Evolutionary conservation across 441 rosid genomes (phyloP).

Genomic region (Eruca vesicaria): DNA sequence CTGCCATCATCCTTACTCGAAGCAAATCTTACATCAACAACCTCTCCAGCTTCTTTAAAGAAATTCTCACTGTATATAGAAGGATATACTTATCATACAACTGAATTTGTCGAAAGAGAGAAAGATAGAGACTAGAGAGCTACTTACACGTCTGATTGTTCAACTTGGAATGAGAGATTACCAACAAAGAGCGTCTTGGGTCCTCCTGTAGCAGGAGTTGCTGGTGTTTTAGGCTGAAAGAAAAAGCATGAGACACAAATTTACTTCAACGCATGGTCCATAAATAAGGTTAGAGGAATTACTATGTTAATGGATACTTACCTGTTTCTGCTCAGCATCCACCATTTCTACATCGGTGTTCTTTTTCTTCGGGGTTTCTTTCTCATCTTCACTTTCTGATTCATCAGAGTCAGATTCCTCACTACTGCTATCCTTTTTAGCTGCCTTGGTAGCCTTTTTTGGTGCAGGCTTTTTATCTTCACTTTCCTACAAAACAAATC

Average conservation of each 20-base stretch:
- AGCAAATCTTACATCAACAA: conserved; percentile 72
- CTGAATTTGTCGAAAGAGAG: background rate
- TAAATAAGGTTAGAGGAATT: background rate
- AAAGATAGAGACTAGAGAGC: background rate
- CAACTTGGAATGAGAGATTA: conserved; percentile 61
- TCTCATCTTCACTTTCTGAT: conserved; percentile 54
- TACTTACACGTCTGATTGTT: conserved; percentile 65
- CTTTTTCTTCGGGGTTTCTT: conserved; percentile 59
- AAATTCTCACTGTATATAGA: conserved; percentile 54
- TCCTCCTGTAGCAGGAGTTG: conserved; percentile 45
- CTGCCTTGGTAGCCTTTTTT: conserved; percentile 43
- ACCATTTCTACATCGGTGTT: conserved; percentile 64
- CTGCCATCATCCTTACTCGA: conserved; percentile 45
- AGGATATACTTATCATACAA: background rate
- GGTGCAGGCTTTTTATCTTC: conserved; percentile 47
- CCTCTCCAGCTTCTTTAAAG: conserved; percentile 67
- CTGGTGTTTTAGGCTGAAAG: conserved; percentile 66
- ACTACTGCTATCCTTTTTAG: conserved; percentile 48
- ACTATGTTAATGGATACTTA: background rate
- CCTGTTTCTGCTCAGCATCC: conserved; percentile 52
- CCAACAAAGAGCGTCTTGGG: conserved; percentile 72
- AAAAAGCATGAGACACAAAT: background rate
- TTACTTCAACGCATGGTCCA: background rate
- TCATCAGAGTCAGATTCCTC: conserved; percentile 54
- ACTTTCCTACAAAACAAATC: conserved; percentile 28